Conservation (phyloP, 176 grass and related monocot species). For the Aegilops bicornis region DNA sequence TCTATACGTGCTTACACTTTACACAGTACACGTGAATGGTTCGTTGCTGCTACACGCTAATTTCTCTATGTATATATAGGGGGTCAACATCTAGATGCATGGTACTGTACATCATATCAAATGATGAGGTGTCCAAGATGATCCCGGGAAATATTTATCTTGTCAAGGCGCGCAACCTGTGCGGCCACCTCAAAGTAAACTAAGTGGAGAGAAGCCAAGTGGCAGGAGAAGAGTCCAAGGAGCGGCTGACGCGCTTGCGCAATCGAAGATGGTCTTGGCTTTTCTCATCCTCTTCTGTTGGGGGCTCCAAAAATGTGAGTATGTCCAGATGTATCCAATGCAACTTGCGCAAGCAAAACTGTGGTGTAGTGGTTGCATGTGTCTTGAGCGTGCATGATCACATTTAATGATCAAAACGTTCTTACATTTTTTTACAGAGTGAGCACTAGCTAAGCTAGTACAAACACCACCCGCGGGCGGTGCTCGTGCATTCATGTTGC, state of each 20-base stretch:
- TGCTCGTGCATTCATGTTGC: slow-evolving; percentile 13
- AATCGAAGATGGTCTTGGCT: background rate
- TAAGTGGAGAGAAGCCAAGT: background rate
- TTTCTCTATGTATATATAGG: background rate
- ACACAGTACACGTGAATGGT: background rate
- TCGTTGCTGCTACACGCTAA: background rate
- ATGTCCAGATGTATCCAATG: slow-evolving; percentile 22
- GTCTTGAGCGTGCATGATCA: background rate
- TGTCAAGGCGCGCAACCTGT: background rate
- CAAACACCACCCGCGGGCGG: background rate
- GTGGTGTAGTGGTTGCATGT: background rate
- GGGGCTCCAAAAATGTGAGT: background rate
- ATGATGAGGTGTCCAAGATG: slow-evolving; percentile 7
- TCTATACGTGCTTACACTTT: too few relatives aligned
- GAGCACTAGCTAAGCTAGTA: background rate
- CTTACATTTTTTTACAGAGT: too few relatives aligned
- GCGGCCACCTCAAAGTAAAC: background rate
- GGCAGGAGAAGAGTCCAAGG: background rate
- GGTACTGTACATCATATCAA: background rate
- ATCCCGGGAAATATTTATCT: slow-evolving; percentile 10
- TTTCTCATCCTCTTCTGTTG: background rate
- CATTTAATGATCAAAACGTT: too few relatives aligned
- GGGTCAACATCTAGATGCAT: background rate
- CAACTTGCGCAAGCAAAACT: slow-evolving; percentile 9
- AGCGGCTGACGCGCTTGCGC: background rate